Evolutionary conservation across 176 grass and related monocot species (phyloP), one percentile per base, ranked within the genome.

Genomic region (Oryza glaberrima): DNA sequence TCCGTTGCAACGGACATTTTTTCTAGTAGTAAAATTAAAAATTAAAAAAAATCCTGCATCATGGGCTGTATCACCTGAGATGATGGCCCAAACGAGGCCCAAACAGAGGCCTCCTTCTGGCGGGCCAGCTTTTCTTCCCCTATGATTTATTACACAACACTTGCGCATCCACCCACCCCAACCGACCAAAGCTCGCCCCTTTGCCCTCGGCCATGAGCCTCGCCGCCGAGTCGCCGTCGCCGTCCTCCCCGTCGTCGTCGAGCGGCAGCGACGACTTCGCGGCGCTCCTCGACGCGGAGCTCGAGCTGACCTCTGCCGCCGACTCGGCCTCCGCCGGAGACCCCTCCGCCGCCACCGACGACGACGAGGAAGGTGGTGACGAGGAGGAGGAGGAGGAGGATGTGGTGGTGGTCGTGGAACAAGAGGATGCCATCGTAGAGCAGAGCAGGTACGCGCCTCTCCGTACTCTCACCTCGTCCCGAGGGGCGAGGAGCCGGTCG

Each of bases 251-350:
- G 32, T 90, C 76, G 7, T 98, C 93, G 35, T 94, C 86, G n/a
- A 95, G 90, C 61, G 89, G 88, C 40, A 87, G 81, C 74, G 96
- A 94, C 20, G 93, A 92, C 66, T 90, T 92, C 81, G 89, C 92
- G 13, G 77, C 86, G 10, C 80, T 90, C 43, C 87, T 98, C 68
- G 91, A 90, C 16, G 76, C 85, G 7, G 96, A 98, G 88, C 88
- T 98, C 77, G 96, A 94, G 26, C 65, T 87, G 16, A 69, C 60
- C 82, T 87, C 86, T 23, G 75, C 76, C 22, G 86, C 76, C 3
- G 80, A 87, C 75, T 90, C 88, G 38, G 22, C 72, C 17, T 17
- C 19, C 65, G 54, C 43, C 1, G 82, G 43, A 17, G 89, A 88
- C 47, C 47, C 47, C 35, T 43, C 61, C 47, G 81, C 63, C 11